phyloP scores from a whole-genome alignment of 805 yeast species.

The Metschnikowia lunata region DNA sequence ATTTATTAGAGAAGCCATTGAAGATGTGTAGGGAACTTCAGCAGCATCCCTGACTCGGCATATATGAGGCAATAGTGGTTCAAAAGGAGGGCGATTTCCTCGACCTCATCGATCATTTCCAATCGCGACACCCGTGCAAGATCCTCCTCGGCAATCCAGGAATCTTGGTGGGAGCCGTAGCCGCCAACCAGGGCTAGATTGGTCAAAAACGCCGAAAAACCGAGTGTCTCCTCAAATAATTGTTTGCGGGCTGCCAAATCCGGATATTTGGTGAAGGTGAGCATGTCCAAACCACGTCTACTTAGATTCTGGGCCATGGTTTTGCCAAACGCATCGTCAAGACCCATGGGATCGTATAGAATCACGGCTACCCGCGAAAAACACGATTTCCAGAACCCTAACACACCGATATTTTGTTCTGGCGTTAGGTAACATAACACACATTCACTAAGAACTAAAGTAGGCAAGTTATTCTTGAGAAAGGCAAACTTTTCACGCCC shows the following conservation, averaged over 20 bases:
- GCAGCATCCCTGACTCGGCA: conserved; percentile 11
- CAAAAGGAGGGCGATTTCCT: conserved; percentile 60
- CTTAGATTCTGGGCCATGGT: conserved; percentile 64
- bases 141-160: conserved; percentile 45
- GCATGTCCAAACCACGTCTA: conserved; percentile 57
- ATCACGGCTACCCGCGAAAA: conserved; percentile 33
- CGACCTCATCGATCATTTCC: conserved; percentile 72
- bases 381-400: conserved; percentile 38
- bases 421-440: conserved; percentile 67
- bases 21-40: conserved; percentile 1
- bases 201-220: conserved; percentile 35
- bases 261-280: conserved; percentile 51
- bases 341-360: conserved; percentile 69
- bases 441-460: conserved; percentile 68
- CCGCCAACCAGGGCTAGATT: conserved; percentile 45
- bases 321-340: conserved; percentile 57
- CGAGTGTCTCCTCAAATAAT: conserved; percentile 22
- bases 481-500: conserved; percentile 12
- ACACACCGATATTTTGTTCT: conserved; percentile 40
- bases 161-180: conserved; percentile 20
- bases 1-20: conserved; percentile 2
- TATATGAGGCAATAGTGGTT: conserved; percentile 51
- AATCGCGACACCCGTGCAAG: conserved; percentile 43
- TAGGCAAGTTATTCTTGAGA: conserved; percentile 41
- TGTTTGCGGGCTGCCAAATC: conserved; percentile 29